These are phyloP conservation scores for Sistotremastrum niveocremeum DNA, from an alignment of 768 basidiomycete genomes.

Conservation along the genomic window DNA sequence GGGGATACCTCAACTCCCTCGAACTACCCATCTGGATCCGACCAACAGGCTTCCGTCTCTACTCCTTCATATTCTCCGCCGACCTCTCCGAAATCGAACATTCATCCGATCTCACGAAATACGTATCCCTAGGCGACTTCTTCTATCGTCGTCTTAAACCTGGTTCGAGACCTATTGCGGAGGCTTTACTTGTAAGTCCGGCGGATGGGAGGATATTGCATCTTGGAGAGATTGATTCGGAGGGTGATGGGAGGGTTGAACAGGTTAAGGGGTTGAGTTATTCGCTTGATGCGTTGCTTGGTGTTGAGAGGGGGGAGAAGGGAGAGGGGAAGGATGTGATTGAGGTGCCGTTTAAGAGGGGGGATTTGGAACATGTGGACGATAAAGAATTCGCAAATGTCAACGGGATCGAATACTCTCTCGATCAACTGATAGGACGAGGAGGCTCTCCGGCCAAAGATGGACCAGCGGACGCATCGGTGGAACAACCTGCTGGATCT, in stretches of 20 bases:
- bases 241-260: slow-evolving; percentile 60
- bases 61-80: slow-evolving; percentile 83
- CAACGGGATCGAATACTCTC: slow-evolving; percentile 91
- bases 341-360: slow-evolving; percentile 11
- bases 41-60: slow-evolving; percentile 78
- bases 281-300: slow-evolving; percentile 86
- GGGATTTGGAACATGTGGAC: slow-evolving; percentile 51
- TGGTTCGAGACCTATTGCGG: slow-evolving; percentile 69
- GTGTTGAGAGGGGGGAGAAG: slow-evolving; percentile 34
- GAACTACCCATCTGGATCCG: slow-evolving; percentile 92
- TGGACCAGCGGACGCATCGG: slow-evolving; percentile 64
- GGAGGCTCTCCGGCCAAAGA: slow-evolving; percentile 23
- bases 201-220: slow-evolving; percentile 91
- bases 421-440: slow-evolving; percentile 69
- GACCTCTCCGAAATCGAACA: slow-evolving; percentile 80
- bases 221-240: slow-evolving; percentile 67
- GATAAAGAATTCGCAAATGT: slow-evolving; percentile 91
- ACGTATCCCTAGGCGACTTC: slow-evolving; percentile 85
- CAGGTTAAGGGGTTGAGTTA: slow-evolving; percentile 98
- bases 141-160: slow-evolving; percentile 82
- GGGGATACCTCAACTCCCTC: slow-evolving; percentile 91
- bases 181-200: slow-evolving; percentile 72
- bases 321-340: too few species aligned
- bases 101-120: slow-evolving; percentile 57
- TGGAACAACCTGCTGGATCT: slow-evolving; percentile 41